phyloP scores from a whole-genome alignment of 2,329 filamentous ascomycete genomes.

The Paracamarosporium sp. region DNA sequence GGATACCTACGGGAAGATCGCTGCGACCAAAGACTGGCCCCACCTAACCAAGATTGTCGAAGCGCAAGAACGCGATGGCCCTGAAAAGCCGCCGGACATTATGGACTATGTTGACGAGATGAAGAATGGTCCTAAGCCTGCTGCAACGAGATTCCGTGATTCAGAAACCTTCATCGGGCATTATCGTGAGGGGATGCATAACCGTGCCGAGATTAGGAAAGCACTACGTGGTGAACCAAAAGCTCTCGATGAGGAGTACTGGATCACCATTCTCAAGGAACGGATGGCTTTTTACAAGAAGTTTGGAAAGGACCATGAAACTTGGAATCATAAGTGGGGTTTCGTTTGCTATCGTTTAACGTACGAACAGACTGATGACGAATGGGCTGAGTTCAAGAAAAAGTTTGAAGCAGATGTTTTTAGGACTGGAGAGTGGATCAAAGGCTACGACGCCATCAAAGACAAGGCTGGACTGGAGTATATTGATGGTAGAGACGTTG shows the following conservation, averaged over 20 bases:
- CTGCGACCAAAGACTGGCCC: conserved; percentile 13
- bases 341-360: conserved; percentile 28
- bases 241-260: conserved; percentile 15
- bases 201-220: conserved; percentile 16
- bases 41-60: conserved; percentile 9
- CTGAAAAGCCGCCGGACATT: background rate
- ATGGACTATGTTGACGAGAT: conserved; percentile 2
- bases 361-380: conserved; percentile 19
- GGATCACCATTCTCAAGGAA: conserved; percentile 23
- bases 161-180: conserved; percentile 15
- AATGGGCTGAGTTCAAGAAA: conserved; percentile 21
- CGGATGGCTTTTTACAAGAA: conserved; percentile 20
- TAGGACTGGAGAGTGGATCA: conserved; percentile 20
- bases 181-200: conserved; percentile 19
- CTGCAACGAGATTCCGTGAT: conserved; percentile 17
- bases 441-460: conserved; percentile 18
- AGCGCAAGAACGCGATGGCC: conserved; percentile 7
- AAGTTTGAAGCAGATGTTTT: conserved; percentile 19
- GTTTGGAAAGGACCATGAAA: conserved; percentile 8
- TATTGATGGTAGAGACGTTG: conserved; percentile 19
- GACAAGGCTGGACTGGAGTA: conserved; percentile 12
- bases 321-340: conserved; percentile 18
- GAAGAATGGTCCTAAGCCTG: conserved; percentile 11
- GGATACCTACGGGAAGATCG: conserved; percentile 10
- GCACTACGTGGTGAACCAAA: conserved; percentile 16